These are phyloP conservation scores for Candida boleticola DNA, from an alignment of 805 yeast genomes.

Conservation along the genomic window DNA sequence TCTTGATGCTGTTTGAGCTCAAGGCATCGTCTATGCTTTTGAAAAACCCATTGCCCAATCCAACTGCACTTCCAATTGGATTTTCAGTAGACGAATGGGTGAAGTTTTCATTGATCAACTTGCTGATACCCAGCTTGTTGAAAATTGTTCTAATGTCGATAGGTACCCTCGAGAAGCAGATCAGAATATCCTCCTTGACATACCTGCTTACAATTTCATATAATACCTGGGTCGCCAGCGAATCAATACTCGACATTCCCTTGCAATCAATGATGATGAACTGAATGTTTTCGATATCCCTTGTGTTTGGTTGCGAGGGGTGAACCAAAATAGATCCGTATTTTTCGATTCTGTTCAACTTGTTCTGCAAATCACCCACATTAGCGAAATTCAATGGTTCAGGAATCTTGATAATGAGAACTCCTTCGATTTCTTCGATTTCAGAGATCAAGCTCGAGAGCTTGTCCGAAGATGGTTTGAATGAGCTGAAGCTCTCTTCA, in stretches of 20 bases:
- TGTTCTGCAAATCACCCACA: slow-evolving; percentile 67
- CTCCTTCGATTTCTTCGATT: slow-evolving; percentile 58
- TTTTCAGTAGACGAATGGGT: background rate
- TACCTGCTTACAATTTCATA: slow-evolving; percentile 59
- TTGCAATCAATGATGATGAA: slow-evolving; percentile 71
- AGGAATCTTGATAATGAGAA: slow-evolving; percentile 75
- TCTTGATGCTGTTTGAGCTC: background rate
- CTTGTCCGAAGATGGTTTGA: slow-evolving; percentile 15
- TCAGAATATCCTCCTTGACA: slow-evolving; percentile 47
- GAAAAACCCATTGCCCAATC: slow-evolving; percentile 32
- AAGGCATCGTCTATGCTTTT: slow-evolving; percentile 59
- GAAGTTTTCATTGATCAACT: slow-evolving; percentile 20
- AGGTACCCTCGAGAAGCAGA: slow-evolving; percentile 63
- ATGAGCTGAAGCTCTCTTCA: slow-evolving; percentile 29
- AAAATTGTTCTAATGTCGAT: slow-evolving; percentile 51
- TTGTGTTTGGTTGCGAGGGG: slow-evolving; percentile 64
- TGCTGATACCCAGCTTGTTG: slow-evolving; percentile 52
- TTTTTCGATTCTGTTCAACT: slow-evolving; percentile 67
- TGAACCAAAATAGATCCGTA: slow-evolving; percentile 75
- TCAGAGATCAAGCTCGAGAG: slow-evolving; percentile 22
- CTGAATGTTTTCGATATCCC: slow-evolving; percentile 40
- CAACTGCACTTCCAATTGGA: slow-evolving; percentile 4
- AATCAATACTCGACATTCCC: slow-evolving; percentile 80
- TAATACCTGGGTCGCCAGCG: slow-evolving; percentile 75
- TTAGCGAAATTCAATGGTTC: slow-evolving; percentile 90